These are phyloP conservation scores for Tylopilus felleus DNA, from an alignment of 768 basidiomycete species.

Conservation along the genomic window DNA sequence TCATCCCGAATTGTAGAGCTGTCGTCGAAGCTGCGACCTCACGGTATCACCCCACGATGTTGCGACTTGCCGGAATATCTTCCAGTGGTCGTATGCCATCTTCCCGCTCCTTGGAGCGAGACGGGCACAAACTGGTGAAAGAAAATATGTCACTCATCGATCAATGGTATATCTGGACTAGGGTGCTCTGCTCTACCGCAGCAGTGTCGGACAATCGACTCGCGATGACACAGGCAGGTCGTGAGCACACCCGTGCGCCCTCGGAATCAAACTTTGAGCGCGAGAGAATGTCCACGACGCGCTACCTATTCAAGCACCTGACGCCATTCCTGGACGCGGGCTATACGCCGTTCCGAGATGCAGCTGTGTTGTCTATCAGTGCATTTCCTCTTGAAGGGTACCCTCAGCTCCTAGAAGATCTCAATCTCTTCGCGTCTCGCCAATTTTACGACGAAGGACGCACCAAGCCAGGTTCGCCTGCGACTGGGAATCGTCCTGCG, in stretches of 20 bases:
- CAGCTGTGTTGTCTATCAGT: slow-evolving; percentile 85
- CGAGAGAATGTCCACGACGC: slow-evolving; percentile 77
- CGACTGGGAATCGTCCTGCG: slow-evolving; percentile 49
- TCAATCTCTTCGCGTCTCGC: slow-evolving; percentile 73
- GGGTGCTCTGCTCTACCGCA: slow-evolving; percentile 81
- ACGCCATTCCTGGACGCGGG: slow-evolving; percentile 88
- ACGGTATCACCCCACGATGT: slow-evolving; percentile 69
- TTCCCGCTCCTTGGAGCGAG: slow-evolving; percentile 46
- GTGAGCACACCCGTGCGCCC: slow-evolving; percentile 66
- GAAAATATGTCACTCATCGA: slow-evolving; percentile 61
- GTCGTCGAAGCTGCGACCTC: slow-evolving; percentile 63
- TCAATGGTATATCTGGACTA: slow-evolving; percentile 85
- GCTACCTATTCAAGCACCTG: slow-evolving; percentile 79
- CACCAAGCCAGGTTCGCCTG: slow-evolving; percentile 43
- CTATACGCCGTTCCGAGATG: slow-evolving; percentile 76
- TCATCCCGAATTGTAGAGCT: slow-evolving; percentile 55
- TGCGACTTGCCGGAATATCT: slow-evolving; percentile 70
- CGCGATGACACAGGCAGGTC: slow-evolving; percentile 47
- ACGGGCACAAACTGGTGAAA: slow-evolving; percentile 47
- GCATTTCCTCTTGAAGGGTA: slow-evolving; percentile 77
- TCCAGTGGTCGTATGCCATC: slow-evolving; percentile 40
- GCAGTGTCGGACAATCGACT: slow-evolving; percentile 60
- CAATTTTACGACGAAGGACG: slow-evolving; percentile 75
- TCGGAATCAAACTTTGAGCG: slow-evolving; percentile 76
- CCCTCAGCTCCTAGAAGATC: slow-evolving; percentile 77